Percentiles rank a stretch among this genome's conserved stretches.
Evolutionary conservation across 345 rosid genomes (phyloP).

Genomic region (Eucalyptus regnans): DNA sequence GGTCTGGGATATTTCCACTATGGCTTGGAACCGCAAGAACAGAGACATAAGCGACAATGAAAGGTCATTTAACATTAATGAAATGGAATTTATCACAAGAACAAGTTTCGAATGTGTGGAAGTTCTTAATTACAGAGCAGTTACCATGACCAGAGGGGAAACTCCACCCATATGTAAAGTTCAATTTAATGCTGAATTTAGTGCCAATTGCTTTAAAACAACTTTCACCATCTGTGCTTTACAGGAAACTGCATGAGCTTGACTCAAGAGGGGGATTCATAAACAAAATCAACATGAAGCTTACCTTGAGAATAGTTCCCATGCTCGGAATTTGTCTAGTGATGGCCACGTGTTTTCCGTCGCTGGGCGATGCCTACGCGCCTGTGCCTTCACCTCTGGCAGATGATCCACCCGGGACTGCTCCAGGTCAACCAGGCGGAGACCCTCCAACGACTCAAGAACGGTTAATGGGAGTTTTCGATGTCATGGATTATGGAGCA

Average conservation of each 20-base stretch:
- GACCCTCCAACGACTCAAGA: not conserved
- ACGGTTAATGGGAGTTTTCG: not conserved
- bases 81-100: not conserved
- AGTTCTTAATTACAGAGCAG: not conserved
- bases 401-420: not conserved
- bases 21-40: not conserved
- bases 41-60: not conserved
- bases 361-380: not conserved
- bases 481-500: slow-evolving; percentile 30
- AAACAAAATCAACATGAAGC: not conserved
- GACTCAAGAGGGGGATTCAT: not conserved
- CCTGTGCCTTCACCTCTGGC: not conserved
- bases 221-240: not conserved
- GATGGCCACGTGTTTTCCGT: not conserved
- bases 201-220: not conserved
- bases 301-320: not conserved
- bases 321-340: not conserved
- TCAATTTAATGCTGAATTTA: not conserved
- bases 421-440: not conserved
- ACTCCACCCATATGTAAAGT: not conserved
- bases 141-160: not conserved
- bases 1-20: not conserved
- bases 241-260: not conserved
- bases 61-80: not conserved
- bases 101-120: not conserved